Evolutionary conservation across 805 yeast genomes (phyloP).

Genomic region (Candida sithepensis): DNA sequence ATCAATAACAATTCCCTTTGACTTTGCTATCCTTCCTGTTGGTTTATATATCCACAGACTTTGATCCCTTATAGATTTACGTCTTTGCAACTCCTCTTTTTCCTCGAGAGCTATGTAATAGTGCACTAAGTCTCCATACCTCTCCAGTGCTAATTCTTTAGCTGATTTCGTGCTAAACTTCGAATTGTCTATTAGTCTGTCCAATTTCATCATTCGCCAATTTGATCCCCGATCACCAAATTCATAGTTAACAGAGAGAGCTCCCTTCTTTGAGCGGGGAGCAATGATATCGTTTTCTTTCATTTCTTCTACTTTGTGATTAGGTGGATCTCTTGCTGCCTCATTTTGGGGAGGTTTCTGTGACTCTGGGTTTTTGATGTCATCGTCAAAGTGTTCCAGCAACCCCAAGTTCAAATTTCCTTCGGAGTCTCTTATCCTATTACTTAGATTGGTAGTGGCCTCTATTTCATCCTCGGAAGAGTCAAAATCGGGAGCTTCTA

Average conservation of each 20-base stretch:
- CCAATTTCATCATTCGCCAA: slow-evolving; percentile 38
- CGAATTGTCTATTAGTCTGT: slow-evolving; percentile 21
- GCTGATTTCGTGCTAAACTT: slow-evolving; percentile 12
- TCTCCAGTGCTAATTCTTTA: slow-evolving; percentile 27
- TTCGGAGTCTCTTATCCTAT: slow-evolving; percentile 4
- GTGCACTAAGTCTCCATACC: slow-evolving; percentile 25
- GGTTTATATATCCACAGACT: slow-evolving; percentile 25
- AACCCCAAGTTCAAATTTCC: slow-evolving; percentile 13
- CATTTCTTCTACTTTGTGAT: neutral
- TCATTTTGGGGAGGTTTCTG: no score
- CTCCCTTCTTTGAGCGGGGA: neutral
- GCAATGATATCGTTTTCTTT: neutral
- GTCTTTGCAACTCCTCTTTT: slow-evolving; percentile 25
- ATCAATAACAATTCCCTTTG: slow-evolving; percentile 12
- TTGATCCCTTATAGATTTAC: slow-evolving; percentile 13
- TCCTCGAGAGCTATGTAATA: slow-evolving; percentile 34
- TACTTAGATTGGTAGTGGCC: neutral
- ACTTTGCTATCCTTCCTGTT: slow-evolving; percentile 18
- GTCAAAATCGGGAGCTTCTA: slow-evolving; percentile 25
- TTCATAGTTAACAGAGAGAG: slow-evolving; percentile 25
- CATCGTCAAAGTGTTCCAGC: slow-evolving; percentile 1
- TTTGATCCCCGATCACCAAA: slow-evolving; percentile 37
- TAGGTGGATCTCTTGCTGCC: neutral
- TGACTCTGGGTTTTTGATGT: neutral
- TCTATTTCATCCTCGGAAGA: slow-evolving; percentile 21